Conservation (phyloP, 2,329 filamentous ascomycete species). For the Ophiocordyceps sinensis region DNA sequence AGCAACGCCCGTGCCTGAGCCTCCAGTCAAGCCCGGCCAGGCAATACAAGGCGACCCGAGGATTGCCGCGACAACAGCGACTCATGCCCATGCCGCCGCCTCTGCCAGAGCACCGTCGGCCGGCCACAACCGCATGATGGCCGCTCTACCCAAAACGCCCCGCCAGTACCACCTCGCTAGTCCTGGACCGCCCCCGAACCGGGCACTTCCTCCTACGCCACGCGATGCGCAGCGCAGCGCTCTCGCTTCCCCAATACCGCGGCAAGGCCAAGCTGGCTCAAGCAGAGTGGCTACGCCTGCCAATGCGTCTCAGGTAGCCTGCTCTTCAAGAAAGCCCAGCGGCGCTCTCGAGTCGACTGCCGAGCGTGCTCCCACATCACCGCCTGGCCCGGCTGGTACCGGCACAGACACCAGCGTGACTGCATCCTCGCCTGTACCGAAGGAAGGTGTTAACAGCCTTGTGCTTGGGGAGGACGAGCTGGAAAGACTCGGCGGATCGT, state of each 20-base stretch:
- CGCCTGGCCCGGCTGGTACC: too few relatives aligned
- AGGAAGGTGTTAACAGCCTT: constrained; percentile 7
- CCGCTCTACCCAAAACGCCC: neutral
- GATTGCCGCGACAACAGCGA: too few relatives aligned
- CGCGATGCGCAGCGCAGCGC: neutral
- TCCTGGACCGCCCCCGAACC: constrained; percentile 28
- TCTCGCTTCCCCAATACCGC: neutral
- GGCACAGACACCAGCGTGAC: too few relatives aligned
- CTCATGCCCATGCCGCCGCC: too few relatives aligned
- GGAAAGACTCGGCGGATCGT: constrained; percentile 4
- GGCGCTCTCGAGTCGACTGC: too few relatives aligned
- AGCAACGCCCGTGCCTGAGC: too few relatives aligned
- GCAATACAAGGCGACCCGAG: too few relatives aligned
- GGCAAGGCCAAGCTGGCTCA: neutral
- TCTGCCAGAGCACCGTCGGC: neutral
- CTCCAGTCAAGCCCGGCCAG: too few relatives aligned
- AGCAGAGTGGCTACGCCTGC: neutral
- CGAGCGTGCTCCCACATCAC: too few relatives aligned
- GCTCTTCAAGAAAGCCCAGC: too few relatives aligned
- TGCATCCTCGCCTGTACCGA: neutral
- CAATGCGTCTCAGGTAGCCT: too few relatives aligned
- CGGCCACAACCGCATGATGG: neutral
- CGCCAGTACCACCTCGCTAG: constrained; percentile 9
- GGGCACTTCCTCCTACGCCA: constrained; percentile 24
- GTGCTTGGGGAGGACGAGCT: constrained; percentile 9